Evolutionary conservation across 1,139 yeast genomes (phyloP).

Genomic region (Geotrichum siamense): DNA sequence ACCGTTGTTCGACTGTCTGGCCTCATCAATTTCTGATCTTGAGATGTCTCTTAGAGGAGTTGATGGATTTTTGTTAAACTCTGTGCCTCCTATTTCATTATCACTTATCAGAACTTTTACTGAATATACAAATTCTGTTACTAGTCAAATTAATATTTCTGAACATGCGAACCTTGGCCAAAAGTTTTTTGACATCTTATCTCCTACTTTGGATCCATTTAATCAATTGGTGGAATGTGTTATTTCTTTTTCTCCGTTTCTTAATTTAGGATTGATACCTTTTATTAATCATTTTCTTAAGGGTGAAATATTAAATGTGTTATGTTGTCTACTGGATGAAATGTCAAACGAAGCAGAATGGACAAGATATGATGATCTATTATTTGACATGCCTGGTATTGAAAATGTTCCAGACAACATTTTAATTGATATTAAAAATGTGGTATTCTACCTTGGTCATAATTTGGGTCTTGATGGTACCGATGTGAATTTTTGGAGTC

Average conservation of each 20-base stretch:
- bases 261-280: conserved; percentile 21
- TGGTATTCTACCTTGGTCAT: conserved; percentile 20
- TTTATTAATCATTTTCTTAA: conserved; percentile 22
- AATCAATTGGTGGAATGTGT: conserved; percentile 24
- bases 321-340: conserved; percentile 20
- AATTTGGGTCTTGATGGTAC: conserved; percentile 15
- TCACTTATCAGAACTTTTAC: conserved; percentile 50
- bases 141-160: conserved; percentile 11
- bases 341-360: conserved; percentile 21
- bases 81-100: conserved; percentile 53
- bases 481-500: conserved; percentile 8
- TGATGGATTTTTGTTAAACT: conserved; percentile 44
- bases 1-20: conserved; percentile 4
- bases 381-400: conserved; percentile 22
- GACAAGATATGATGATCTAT: conserved; percentile 19
- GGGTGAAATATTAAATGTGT: conserved; percentile 21
- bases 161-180: neutral
- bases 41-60: conserved; percentile 65
- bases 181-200: neutral
- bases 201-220: conserved; percentile 20
- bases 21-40: conserved; percentile 47
- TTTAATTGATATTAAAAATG: conserved; percentile 18
- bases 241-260: conserved; percentile 24
- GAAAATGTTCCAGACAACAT: conserved; percentile 17
- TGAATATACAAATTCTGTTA: conserved; percentile 24